These are phyloP conservation scores for Anthoceros angustus DNA, from an alignment of 225 moss, liverwort and hornwort genomes.

Conservation along the genomic window DNA sequence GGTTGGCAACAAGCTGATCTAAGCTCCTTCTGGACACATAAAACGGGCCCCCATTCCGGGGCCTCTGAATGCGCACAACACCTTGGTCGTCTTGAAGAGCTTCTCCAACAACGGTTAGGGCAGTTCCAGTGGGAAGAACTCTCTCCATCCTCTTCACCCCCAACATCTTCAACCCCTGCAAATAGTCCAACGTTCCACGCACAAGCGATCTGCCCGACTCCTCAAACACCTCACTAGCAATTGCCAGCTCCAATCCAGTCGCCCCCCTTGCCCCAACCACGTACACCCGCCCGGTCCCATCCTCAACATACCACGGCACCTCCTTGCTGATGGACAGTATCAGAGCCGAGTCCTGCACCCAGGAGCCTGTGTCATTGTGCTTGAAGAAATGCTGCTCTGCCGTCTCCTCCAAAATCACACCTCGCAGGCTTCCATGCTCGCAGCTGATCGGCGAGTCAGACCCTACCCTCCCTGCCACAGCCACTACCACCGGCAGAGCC, in stretches of 20 bases:
- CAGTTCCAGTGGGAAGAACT: constrained; percentile 87
- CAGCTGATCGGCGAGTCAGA: constrained; percentile 77
- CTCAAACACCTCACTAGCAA: constrained; percentile 91
- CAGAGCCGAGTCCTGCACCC: constrained; percentile 97
- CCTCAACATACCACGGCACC: constrained; percentile 96
- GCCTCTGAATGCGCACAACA: constrained; percentile 76
- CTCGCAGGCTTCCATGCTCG: constrained; percentile 80
- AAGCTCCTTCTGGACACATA: constrained; percentile 84
- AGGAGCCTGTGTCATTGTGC: constrained; percentile 95
- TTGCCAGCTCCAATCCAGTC: constrained; percentile 86
- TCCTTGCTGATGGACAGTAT: constrained; percentile 95
- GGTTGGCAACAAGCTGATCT: constrained; percentile 74
- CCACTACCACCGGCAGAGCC: constrained; percentile 78
- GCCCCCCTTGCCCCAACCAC: constrained; percentile 86
- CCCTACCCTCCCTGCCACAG: constrained; percentile 86
- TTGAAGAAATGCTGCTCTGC: constrained; percentile 97
- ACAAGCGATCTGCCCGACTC: constrained; percentile 96
- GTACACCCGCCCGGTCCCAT: constrained; percentile 68
- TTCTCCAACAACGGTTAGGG: constrained; percentile 88
- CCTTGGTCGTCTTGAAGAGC: constrained; percentile 85
- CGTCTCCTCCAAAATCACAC: constrained; percentile 89
- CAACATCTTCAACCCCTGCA: constrained; percentile 98
- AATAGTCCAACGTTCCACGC: constrained; percentile 92
- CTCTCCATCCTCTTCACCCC: constrained; percentile 94
- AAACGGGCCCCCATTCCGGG: constrained; percentile 71